Percentiles rank a stretch among this genome's conserved stretches.
Evolutionary conservation across 768 basidiomycete species (phyloP).

Genomic region (Termitomyces sp.): DNA sequence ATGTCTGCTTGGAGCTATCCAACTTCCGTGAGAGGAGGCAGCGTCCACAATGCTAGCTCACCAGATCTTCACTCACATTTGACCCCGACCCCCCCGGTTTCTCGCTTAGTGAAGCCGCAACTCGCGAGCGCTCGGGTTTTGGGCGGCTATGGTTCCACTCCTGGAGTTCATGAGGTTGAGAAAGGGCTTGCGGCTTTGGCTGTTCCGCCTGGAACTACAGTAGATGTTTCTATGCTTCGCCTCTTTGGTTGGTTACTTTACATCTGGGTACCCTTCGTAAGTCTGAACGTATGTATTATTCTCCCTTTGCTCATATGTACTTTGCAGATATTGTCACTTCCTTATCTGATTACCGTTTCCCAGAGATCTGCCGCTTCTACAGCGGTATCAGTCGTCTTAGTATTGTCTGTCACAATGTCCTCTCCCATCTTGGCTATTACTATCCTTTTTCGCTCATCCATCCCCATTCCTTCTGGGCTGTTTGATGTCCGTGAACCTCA

Average conservation of each 20-base stretch:
- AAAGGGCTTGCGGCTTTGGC: conserved; percentile 48
- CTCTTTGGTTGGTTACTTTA: conserved; percentile 60
- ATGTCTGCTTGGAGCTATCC: conserved; percentile 72
- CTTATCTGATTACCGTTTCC: conserved; percentile 50
- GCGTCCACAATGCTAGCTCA: conserved; percentile 31
- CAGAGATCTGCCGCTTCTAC: conserved; percentile 34
- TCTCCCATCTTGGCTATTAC: conserved; percentile 64
- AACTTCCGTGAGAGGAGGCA: conserved; percentile 34
- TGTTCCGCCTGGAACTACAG: conserved; percentile 35
- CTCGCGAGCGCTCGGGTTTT: conserved; percentile 59
- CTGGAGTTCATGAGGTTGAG: conserved; percentile 42
- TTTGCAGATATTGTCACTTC: conserved; percentile 53
- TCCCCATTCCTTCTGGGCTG: conserved; percentile 64
- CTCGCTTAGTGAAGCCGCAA: conserved; percentile 49
- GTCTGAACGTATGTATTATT: conserved; percentile 21
- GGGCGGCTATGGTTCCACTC: conserved; percentile 65
- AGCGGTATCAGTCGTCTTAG: conserved; percentile 45
- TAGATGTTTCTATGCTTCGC: conserved; percentile 54
- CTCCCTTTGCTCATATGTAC: not conserved
- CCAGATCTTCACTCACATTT: conserved; percentile 41
- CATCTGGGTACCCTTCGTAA: conserved; percentile 69
- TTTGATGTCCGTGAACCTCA: conserved; percentile 53
- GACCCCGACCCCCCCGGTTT: conserved; percentile 31
- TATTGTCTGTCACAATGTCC: conserved; percentile 63
- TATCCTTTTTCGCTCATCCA: conserved; percentile 53